Conservation (phyloP, 352 stramenopile genomes). For the Pelagophyceae sp. region DNA sequence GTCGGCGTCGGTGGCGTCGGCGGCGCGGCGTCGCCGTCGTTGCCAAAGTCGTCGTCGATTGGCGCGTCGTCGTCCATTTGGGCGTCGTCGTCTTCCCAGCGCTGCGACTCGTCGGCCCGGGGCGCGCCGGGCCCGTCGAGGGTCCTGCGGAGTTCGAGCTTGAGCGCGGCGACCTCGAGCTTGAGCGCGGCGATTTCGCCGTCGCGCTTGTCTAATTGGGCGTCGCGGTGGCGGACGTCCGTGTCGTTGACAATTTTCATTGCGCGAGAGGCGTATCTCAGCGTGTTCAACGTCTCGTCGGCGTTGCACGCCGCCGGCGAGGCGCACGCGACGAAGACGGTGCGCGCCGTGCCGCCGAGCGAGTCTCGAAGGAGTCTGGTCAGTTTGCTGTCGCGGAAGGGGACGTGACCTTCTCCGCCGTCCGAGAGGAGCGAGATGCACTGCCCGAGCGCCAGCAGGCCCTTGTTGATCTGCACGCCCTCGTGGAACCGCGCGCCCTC, state of each 20-base stretch:
- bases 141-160: background rate
- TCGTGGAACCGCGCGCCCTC: constrained; percentile 77
- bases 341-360: constrained; percentile 69
- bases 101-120: background rate
- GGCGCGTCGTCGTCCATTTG: background rate
- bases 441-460: constrained; percentile 89
- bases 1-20: background rate
- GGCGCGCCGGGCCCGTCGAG: background rate
- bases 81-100: background rate
- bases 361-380: constrained; percentile 68
- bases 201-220: background rate
- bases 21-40: background rate
- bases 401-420: constrained; percentile 49
- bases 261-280: constrained; percentile 76
- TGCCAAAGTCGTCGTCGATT: background rate
- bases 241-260: constrained; percentile 20
- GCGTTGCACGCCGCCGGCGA: constrained; percentile 77
- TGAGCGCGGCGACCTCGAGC: background rate
- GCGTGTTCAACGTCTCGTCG: constrained; percentile 75
- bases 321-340: constrained; percentile 80
- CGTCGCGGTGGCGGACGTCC: constrained; percentile 8
- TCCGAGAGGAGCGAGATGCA: constrained; percentile 90
- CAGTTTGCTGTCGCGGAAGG: constrained; percentile 80
- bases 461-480: constrained; percentile 97
- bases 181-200: background rate